phyloP scores from a whole-genome alignment of 768 basidiomycete species.

The Termitomyces sp. region DNA sequence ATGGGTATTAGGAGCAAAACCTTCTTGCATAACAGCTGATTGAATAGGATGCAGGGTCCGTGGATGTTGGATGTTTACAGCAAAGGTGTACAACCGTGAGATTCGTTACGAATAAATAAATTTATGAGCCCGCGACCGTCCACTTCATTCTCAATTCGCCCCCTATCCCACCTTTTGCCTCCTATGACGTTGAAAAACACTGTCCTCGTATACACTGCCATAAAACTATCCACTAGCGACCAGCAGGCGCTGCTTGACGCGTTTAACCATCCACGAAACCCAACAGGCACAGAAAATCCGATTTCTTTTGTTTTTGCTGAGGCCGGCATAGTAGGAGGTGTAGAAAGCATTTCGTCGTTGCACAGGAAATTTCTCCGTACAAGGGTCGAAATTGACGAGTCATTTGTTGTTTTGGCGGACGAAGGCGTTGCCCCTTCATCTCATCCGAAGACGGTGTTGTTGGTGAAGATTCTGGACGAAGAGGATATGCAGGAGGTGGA shows the following conservation, averaged over 20 bases:
- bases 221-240: background rate
- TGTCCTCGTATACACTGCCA: conserved; percentile 12
- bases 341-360: conserved; percentile 3
- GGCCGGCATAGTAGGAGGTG: conserved; percentile 1
- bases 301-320: conserved; percentile 6
- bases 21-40: background rate
- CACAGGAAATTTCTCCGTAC: background rate
- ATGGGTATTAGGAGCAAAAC: background rate
- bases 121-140: conserved; percentile 9
- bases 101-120: background rate
- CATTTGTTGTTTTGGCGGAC: conserved; percentile 12
- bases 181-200: conserved; percentile 4
- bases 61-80: conserved; percentile 4
- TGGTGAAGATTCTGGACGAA: conserved; percentile 9
- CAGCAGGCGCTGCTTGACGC: conserved; percentile 4
- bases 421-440: conserved; percentile 11
- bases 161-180: background rate
- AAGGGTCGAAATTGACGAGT: background rate
- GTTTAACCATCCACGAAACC: conserved; percentile 7
- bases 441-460: conserved; percentile 13
- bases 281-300: background rate
- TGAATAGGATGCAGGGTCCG: conserved; percentile 3
- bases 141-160: background rate
- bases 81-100: conserved; percentile 7
- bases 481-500: background rate